Conservation (phyloP, 805 yeast genomes). For the Myxozyma sirexii region DNA sequence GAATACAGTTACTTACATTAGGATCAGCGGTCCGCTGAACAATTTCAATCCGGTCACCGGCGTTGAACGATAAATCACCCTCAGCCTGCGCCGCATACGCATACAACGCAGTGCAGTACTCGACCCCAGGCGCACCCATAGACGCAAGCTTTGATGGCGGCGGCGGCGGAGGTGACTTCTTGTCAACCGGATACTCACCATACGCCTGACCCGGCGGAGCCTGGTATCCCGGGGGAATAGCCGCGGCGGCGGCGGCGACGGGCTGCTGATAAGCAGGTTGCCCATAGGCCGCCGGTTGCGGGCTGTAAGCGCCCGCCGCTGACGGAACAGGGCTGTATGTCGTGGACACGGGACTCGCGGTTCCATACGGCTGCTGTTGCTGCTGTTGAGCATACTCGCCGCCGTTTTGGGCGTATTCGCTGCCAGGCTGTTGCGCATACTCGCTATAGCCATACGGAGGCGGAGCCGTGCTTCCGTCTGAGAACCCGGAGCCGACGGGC, state of each 20-base stretch:
- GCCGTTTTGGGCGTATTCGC: conserved; percentile 1
- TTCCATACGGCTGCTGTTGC: not conserved
- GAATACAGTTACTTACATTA: conserved; percentile 44
- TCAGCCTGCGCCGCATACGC: conserved; percentile 91
- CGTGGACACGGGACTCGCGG: conserved; percentile 5
- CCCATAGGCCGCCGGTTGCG: conserved; percentile 18
- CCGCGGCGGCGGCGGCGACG: conserved; percentile 11
- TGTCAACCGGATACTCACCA: conserved; percentile 26
- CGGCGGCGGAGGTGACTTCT: conserved; percentile 33
- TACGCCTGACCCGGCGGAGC: conserved; percentile 18
- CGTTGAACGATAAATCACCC: conserved; percentile 85
- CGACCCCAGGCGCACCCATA: conserved; percentile 43
- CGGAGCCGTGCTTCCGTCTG: conserved; percentile 32
- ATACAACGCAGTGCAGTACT: conserved; percentile 78
- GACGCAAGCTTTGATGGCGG: conserved; percentile 42
- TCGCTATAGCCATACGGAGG: conserved; percentile 40
- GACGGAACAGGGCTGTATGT: not conserved
- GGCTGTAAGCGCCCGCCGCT: conserved; percentile 3
- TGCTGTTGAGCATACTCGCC: too few relatives aligned
- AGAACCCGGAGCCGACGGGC: not conserved
- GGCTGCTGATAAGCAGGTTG: not conserved
- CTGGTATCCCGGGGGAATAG: conserved; percentile 11
- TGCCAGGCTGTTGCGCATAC: conserved; percentile 14
- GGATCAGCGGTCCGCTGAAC: conserved; percentile 79
- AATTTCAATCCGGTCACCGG: conserved; percentile 84